Conservation (phyloP, 177 flowering plant genomes). For the Vitis hybrid region DNA sequence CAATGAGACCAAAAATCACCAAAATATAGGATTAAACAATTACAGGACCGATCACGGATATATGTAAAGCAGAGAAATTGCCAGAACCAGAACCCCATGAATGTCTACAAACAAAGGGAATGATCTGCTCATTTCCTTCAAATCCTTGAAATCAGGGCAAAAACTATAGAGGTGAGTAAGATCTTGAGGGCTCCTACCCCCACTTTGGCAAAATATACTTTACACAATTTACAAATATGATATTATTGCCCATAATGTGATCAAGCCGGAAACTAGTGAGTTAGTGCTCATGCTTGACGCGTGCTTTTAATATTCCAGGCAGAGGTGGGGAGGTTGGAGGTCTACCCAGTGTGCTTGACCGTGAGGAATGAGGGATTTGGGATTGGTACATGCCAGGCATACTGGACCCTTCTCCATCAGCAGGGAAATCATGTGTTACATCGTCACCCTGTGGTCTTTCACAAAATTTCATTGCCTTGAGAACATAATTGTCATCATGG, state of each 20-base stretch:
- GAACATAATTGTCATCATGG: slow-evolving; percentile 88
- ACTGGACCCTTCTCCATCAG: slow-evolving; percentile 60
- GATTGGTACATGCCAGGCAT: slow-evolving; percentile 42
- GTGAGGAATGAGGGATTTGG: slow-evolving; percentile 33
- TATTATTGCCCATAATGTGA: slow-evolving; percentile 6
- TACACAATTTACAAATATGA: slow-evolving; percentile 39
- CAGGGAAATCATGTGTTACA: slow-evolving; percentile 24
- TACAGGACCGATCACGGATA: slow-evolving; percentile 10
- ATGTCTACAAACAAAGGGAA: slow-evolving; percentile 6
- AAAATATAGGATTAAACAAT: slow-evolving; percentile 2
- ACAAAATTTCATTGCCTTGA: slow-evolving; percentile 85
- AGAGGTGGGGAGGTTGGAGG: slow-evolving; percentile 65
- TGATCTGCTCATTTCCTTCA: slow-evolving; percentile 10
- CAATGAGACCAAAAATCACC: not conserved
- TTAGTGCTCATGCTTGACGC: slow-evolving; percentile 68
- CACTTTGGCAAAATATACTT: slow-evolving; percentile 22
- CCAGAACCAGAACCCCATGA: slow-evolving; percentile 5
- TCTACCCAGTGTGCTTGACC: slow-evolving; percentile 35
- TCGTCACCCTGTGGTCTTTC: slow-evolving; percentile 40
- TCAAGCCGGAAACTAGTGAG: slow-evolving; percentile 12
- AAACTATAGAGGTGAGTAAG: not conserved
- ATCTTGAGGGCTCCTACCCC: not conserved
- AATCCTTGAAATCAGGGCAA: slow-evolving; percentile 7
- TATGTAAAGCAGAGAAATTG: slow-evolving; percentile 15
- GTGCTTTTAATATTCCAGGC: slow-evolving; percentile 80